Evolutionary conservation across 352 stramenopile species (phyloP), one percentile per base, ranked within the genome.

Genomic region (Pythium aristosporum): DNA sequence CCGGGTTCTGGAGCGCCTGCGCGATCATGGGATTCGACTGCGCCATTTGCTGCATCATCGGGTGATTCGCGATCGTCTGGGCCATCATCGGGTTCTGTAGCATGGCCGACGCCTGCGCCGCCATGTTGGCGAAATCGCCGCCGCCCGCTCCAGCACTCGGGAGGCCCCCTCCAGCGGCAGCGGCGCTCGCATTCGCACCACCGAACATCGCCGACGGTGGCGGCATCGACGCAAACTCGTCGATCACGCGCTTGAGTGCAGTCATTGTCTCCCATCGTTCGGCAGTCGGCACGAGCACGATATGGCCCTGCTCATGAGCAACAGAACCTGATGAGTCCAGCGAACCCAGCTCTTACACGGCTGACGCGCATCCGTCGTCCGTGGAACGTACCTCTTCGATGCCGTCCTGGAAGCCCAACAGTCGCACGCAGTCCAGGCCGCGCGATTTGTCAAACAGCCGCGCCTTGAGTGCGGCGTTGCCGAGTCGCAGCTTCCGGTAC

Each of bases 11-110:
- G 57, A 95, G 51, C 11, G 78, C 78, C 69, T 93, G 86, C 6
- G 80, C 79, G 47, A 92, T 64, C 82, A 93, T 88, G 7, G 86
- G 86, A 57, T 93, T 95, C 42, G 72, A 58, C 50, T 89, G 80
- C 21, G 79, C 77, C 79, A 94, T 83, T 79, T 92, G 85, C 71
- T 91, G 85, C 62, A 94, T 75, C 72, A 82, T 85, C 28, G 83
- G 81, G 69, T 90, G 76, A 55, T 54, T 88, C 62, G 76, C 60
- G 66, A 94, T 73, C 54, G 79, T 79, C 50, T 91, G 81, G 52
- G 79, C 59, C 70, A 91, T 87, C 50, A 80, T 77, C 13, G 85
- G 85, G 61, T 94, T 92, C 63, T 91, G 79, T 56, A 91, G 52
- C 81, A 91, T 74, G n/a, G 65, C 60, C 64, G 85, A 79, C 23